phyloP scores from a whole-genome alignment of 768 basidiomycete species.

The Terana coerulea region DNA sequence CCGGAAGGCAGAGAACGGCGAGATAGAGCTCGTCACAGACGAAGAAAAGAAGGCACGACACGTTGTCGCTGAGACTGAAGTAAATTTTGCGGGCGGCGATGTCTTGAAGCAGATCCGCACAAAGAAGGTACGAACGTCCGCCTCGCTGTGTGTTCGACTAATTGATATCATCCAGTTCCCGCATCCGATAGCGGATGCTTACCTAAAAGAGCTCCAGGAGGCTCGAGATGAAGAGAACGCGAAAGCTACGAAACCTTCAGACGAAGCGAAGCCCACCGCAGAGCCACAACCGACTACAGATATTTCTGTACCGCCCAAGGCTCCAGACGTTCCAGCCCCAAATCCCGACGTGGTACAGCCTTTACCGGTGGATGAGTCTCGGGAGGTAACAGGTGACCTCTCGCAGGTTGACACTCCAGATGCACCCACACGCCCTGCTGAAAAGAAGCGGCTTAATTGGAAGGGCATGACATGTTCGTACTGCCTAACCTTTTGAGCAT shows the following conservation, averaged over 20 bases:
- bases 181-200: slow-evolving; percentile 57
- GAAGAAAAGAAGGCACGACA: slow-evolving; percentile 53
- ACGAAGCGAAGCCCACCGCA: slow-evolving; percentile 8
- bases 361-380: too few species aligned
- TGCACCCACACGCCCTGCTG: slow-evolving; percentile 62
- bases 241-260: slow-evolving; percentile 4
- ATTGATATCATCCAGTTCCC: slow-evolving; percentile 45
- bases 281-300: slow-evolving; percentile 7
- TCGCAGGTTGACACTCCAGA: slow-evolving; percentile 59
- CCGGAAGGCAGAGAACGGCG: slow-evolving; percentile 40
- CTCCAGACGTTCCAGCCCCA: not conserved
- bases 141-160: not conserved
- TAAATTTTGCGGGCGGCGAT: slow-evolving; percentile 63
- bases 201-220: slow-evolving; percentile 49
- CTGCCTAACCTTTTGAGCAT: not conserved
- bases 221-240: slow-evolving; percentile 12
- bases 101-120: slow-evolving; percentile 59
- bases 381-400: not conserved
- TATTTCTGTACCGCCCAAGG: not conserved
- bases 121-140: slow-evolving; percentile 63
- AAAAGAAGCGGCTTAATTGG: slow-evolving; percentile 90
- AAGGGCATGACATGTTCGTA: slow-evolving; percentile 76
- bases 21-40: slow-evolving; percentile 44
- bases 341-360: too few species aligned
- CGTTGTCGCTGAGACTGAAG: slow-evolving; percentile 50